Percentiles rank a stretch among this genome's conserved stretches.
These are phyloP conservation scores for Crithidia fasciculata DNA, from an alignment of 208 protist genomes.

Conservation along the genomic window DNA sequence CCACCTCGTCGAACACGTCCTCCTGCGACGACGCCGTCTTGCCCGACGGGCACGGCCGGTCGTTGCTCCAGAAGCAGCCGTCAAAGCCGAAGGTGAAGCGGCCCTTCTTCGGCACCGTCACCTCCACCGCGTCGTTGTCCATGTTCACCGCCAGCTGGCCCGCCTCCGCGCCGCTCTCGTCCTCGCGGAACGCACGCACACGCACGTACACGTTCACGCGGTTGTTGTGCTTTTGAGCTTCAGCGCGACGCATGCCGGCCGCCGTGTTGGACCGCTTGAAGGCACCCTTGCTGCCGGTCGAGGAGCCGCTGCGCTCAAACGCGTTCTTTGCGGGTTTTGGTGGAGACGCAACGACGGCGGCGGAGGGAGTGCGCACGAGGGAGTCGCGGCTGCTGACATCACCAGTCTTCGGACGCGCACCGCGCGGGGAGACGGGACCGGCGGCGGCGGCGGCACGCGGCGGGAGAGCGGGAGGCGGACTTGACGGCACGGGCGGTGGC, in stretches of 20 bases:
- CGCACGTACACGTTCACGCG: conserved; percentile 88
- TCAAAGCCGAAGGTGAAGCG: conserved; percentile 91
- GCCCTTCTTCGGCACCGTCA: conserved; percentile 76
- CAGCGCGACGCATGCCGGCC: conserved; percentile 47
- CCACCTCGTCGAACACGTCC: conserved; percentile 91
- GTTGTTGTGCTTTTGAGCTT: conserved; percentile 51
- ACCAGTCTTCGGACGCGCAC: not conserved
- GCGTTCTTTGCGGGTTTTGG: conserved; percentile 1
- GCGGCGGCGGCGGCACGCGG: conserved; percentile 1
- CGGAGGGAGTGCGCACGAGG: conserved; percentile 13
- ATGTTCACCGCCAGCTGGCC: conserved; percentile 61
- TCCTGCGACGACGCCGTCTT: conserved; percentile 69
- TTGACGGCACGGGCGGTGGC: not conserved
- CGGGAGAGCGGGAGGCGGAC: conserved; percentile 6
- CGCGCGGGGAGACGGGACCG: conserved; percentile 4
- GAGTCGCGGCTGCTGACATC: conserved; percentile 2
- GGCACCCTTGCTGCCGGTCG: conserved; percentile 41
- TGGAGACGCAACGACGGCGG: not conserved
- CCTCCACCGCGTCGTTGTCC: conserved; percentile 70
- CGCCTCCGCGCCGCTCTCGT: conserved; percentile 49
- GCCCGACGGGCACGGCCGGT: conserved; percentile 48
- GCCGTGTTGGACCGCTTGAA: conserved; percentile 71
- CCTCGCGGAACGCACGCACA: conserved; percentile 69
- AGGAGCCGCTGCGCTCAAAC: conserved; percentile 49
- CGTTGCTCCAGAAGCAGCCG: conserved; percentile 92